These are phyloP conservation scores for Blastocystis sp. DNA, from an alignment of 352 stramenopile species.

Conservation along the genomic window DNA sequence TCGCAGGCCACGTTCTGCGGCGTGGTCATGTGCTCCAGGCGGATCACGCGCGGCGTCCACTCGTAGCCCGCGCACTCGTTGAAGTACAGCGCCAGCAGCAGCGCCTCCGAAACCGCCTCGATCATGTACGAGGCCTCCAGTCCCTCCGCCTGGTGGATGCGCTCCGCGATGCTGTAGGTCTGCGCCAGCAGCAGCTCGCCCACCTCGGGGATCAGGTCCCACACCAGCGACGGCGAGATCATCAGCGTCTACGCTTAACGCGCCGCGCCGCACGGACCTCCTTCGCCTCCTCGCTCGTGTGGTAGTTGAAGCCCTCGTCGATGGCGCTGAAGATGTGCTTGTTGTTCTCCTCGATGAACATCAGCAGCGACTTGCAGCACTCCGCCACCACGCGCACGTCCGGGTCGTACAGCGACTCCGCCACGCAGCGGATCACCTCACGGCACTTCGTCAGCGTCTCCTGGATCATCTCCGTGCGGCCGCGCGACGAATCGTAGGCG, in stretches of 20 bases:
- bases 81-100: slow-evolving; percentile 65
- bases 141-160: slow-evolving; percentile 33
- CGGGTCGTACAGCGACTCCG: slow-evolving; percentile 22
- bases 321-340: slow-evolving; percentile 51
- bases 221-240: slow-evolving; percentile 64
- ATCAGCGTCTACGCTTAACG: slow-evolving; percentile 39
- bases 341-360: slow-evolving; percentile 69
- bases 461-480: slow-evolving; percentile 59
- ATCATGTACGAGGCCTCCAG: slow-evolving; percentile 66
- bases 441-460: slow-evolving; percentile 65
- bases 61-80: slow-evolving; percentile 66
- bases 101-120: slow-evolving; percentile 49
- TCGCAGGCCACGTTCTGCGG: slow-evolving; percentile 63
- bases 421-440: slow-evolving; percentile 52
- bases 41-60: slow-evolving; percentile 68
- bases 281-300: slow-evolving; percentile 63
- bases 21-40: slow-evolving; percentile 58
- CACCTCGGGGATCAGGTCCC: slow-evolving; percentile 67
- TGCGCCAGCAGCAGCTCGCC: slow-evolving; percentile 66
- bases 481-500: slow-evolving; percentile 52
- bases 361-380: slow-evolving; percentile 67
- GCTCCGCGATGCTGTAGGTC: slow-evolving; percentile 50
- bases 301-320: slow-evolving; percentile 69
- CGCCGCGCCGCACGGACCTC: neutral
- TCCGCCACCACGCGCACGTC: slow-evolving; percentile 62